A percentile compares a stretch with the other conserved stretches of the same genome.
Conservation (phyloP, 768 basidiomycete genomes). For the Rhizopogon roseolus region DNA sequence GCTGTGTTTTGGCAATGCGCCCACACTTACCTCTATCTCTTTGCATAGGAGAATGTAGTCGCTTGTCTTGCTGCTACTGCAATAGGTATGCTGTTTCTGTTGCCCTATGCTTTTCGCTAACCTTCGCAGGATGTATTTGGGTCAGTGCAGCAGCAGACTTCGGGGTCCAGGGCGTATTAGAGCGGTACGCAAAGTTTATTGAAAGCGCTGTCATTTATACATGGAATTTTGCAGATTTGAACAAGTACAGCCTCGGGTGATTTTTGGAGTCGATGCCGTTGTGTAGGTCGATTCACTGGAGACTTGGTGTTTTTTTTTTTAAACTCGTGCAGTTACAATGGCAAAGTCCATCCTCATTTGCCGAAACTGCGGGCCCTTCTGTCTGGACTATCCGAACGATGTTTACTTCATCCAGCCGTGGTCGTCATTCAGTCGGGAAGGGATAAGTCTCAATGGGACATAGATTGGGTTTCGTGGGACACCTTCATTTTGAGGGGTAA, state of each 20-base stretch:
- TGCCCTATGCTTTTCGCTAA: background rate
- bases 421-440: conserved; percentile 49
- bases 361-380: conserved; percentile 60
- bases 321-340: conserved; percentile 54
- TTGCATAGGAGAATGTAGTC: conserved; percentile 57
- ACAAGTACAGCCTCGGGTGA: conserved; percentile 70
- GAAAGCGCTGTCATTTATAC: conserved; percentile 1
- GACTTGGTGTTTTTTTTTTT: background rate
- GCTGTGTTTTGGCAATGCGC: background rate
- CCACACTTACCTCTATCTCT: conserved; percentile 3
- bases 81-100: conserved; percentile 33
- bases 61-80: conserved; percentile 66
- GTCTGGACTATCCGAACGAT: conserved; percentile 38
- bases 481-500: conserved; percentile 46
- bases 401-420: conserved; percentile 38
- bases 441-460: conserved; percentile 26
- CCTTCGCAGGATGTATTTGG: conserved; percentile 58
- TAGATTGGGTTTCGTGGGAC: conserved; percentile 48
- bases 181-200: conserved; percentile 42
- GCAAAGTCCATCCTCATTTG: conserved; percentile 61
- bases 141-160: conserved; percentile 81
- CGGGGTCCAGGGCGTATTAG: conserved; percentile 71
- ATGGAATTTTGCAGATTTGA: conserved; percentile 45
- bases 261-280: conserved; percentile 71
- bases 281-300: conserved; percentile 39